Conservation (phyloP, 495 filamentous ascomycete species). For the Trichoderma erinaceum region DNA sequence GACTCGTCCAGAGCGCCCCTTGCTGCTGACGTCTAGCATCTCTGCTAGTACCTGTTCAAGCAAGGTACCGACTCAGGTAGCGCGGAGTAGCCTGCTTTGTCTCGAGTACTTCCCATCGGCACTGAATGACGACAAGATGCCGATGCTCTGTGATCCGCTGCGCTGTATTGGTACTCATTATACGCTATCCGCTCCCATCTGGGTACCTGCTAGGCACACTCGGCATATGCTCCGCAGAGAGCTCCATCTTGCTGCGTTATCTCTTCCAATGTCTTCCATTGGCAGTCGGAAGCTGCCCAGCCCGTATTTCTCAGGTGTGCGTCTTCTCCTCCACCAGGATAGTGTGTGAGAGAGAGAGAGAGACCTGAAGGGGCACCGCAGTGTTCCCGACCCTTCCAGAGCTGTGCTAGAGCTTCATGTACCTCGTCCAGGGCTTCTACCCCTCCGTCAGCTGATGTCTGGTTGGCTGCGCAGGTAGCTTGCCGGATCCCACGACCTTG, state of each 20-base stretch:
- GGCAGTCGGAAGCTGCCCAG: background rate
- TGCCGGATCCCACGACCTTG: background rate
- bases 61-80: background rate
- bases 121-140: background rate
- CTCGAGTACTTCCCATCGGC: background rate
- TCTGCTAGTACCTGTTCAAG: background rate
- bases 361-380: background rate
- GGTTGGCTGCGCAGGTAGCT: background rate
- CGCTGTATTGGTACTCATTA: background rate
- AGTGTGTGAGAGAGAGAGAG: too few species aligned
- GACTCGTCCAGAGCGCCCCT: background rate
- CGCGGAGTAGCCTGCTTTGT: background rate
- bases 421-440: background rate
- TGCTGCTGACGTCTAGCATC: background rate
- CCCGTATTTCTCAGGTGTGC: background rate
- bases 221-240: background rate
- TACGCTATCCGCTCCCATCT: background rate
- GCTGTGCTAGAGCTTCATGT: background rate
- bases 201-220: background rate
- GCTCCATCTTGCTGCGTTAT: conserved; percentile 11
- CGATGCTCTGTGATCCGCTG: background rate
- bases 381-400: background rate
- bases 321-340: background rate
- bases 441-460: background rate
- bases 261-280: background rate